Percentiles rank a stretch among this genome's conserved stretches.
Conservation (phyloP, 331 rosid species). For the Phaseolus coccineus region DNA sequence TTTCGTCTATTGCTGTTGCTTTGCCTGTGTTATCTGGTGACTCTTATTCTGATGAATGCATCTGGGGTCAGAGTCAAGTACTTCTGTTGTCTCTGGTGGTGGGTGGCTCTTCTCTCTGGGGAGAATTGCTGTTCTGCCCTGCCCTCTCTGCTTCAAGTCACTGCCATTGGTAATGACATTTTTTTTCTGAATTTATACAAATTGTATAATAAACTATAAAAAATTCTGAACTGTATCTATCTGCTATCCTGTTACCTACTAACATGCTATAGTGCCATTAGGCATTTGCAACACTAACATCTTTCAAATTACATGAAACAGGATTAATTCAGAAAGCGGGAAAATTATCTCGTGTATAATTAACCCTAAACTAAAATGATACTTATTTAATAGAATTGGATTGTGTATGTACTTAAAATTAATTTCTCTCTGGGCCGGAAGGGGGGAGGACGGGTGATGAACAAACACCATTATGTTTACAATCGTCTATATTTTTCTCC, state of each 20-base stretch:
- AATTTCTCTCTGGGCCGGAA: neutral
- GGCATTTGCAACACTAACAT: neutral
- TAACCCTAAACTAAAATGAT: neutral
- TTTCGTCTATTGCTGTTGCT: neutral
- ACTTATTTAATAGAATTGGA: neutral
- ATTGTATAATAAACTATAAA: neutral
- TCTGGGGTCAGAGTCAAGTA: neutral
- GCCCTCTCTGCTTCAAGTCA: neutral
- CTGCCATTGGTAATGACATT: neutral
- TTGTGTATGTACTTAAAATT: neutral
- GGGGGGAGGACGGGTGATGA: neutral
- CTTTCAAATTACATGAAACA: neutral
- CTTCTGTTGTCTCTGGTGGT: neutral
- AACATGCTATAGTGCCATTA: neutral
- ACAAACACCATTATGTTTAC: neutral
- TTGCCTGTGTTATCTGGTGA: neutral
- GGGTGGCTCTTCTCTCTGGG: neutral
- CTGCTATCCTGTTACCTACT: neutral
- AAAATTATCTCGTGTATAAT: neutral
- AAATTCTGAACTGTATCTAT: neutral
- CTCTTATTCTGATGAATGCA: neutral
- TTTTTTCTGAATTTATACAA: neutral
- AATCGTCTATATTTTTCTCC: conserved; percentile 43
- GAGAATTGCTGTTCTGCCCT: neutral
- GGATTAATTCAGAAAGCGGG: neutral